These are phyloP conservation scores for Pontederia paniculata DNA, from an alignment of 176 grass and related monocot genomes.

Conservation along the genomic window DNA sequence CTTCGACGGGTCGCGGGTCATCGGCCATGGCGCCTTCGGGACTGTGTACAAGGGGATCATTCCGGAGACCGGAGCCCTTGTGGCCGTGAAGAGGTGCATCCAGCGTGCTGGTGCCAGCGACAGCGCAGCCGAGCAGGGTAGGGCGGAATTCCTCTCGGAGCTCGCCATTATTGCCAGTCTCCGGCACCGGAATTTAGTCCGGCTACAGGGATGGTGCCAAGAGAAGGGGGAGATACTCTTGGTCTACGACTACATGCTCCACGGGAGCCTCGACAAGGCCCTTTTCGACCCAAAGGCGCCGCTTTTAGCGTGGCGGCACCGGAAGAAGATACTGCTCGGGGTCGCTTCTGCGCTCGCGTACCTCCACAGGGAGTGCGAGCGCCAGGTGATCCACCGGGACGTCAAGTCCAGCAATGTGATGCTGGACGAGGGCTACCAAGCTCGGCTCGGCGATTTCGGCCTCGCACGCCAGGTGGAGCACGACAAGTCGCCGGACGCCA, in stretches of 20 bases:
- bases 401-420: constrained; percentile 99
- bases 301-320: constrained; percentile 50
- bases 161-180: constrained; percentile 93
- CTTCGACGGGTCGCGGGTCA: constrained; percentile 64
- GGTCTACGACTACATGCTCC: constrained; percentile 96
- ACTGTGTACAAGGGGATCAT: constrained; percentile 95
- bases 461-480: constrained; percentile 77
- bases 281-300: constrained; percentile 43
- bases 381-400: constrained; percentile 92
- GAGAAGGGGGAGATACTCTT: constrained; percentile 91
- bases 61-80: constrained; percentile 80
- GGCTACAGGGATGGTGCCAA: constrained; percentile 80
- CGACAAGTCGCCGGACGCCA: constrained; percentile 63
- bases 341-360: constrained; percentile 83
- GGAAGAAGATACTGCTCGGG: constrained; percentile 55
- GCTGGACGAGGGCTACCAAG: constrained; percentile 74
- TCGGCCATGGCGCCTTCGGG: constrained; percentile 93
- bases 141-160: constrained; percentile 77
- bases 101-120: constrained; percentile 15
- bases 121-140: constrained; percentile 33
- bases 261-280: constrained; percentile 82
- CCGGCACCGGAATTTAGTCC: constrained; percentile 87
- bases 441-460: constrained; percentile 81
- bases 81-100: constrained; percentile 89
- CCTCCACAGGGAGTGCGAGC: constrained; percentile 88